Base-by-base conservation (phyloP, 2,329 filamentous ascomycete species). In the Elsinoe australis region DNA sequence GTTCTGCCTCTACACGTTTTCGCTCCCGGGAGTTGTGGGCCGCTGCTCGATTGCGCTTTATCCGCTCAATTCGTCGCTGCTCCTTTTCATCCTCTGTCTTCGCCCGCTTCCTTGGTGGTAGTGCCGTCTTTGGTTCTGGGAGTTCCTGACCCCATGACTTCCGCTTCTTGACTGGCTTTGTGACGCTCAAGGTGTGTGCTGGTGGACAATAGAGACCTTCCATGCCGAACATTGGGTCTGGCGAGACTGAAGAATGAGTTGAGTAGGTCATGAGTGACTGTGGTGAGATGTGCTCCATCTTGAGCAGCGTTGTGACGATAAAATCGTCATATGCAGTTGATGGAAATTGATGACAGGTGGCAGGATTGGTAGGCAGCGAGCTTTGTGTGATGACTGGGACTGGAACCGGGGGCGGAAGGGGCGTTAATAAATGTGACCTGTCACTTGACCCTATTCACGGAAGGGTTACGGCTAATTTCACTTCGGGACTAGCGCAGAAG, bases 21-120 rank as follows among this genome's bases (percentile, higher is more conserved):
- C 89, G 85, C 68, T 98, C 92, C 44, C 92, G 78, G 3, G 92
- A 98, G 51, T 94, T 95, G 74, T 96, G 92, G 32, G 92, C 92
- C 36, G 92, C 92, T 51, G 89, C 86, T 56, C 92, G 87, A 64
- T 98, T 98, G 35, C 92, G 84, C 59, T 96, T 87, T 55, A 98
- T 92, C 53, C 92, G 87, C 73, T 98, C 92, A 49, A 96, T 94
- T 53, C 92, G 85, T 35, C 92, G 85, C 68, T 98, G 92, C 70
- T 96, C 92, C 71, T 98, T 98, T 69, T 98, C 92, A 61, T 95
- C 92, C 60, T 94, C 90, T 2, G 92, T 98, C 78, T 96, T 98
- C 59, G 92, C 92, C 53, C 92, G 87, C 79, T 98, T 98, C 56
- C 89, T 83, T 31, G 90, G 90, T 52, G 90, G 90, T 5, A 96